Base-by-base conservation (phyloP, 306 rosid species). In the Leucaena leucocephala region DNA sequence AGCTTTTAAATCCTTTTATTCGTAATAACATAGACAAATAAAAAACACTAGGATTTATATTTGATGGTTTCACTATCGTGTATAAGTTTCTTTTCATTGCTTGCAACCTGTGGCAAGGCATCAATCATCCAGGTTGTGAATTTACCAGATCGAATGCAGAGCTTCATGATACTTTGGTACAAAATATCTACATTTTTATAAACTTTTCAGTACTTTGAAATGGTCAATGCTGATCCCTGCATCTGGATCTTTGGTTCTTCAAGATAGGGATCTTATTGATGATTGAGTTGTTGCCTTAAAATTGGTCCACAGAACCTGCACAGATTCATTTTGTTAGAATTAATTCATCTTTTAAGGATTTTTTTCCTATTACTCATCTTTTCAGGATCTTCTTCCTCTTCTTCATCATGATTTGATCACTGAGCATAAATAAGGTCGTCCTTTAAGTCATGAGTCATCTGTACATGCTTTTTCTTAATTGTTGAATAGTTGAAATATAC, bases 201-300 rank as follows among this genome's bases (percentile, higher is more conserved):
- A 88, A 87, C 94, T 87, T 91, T 92, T 91, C 98, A 91, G 94
- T 90, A 92, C 90, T 89, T 86, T 78, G 91, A 84, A 93, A 90
- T 79, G 91, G 90, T 86, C 96, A 86, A 85, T 81, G 97, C 86
- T 90, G 97, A 91, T 86, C 92, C 89, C 89, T 90, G 90, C 96
- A 89, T 83, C 99, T 90, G 94, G 94, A 90, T 83, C 96, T 87
- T 88, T 95, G 96, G 96, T 90, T 91, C 99, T 91, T 91, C 97
- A 86, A 75, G 78, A 85, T 81, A 85, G 94, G 85, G 84, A 90
- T 90, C 94, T 87, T 90, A 91, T 89, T 88, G 98, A 91, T 88
- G 96, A 90, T 93, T 91, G 97, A 85, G 90, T 88, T 82, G 92
- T 95, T 93, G 98, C 95, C 94, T 86, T 93, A 90, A 87, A 82